Percentiles rank a stretch among this genome's conserved stretches.
Evolutionary conservation across 202 grass and related monocot genomes (phyloP).

Genomic region (Panicum hallii): DNA sequence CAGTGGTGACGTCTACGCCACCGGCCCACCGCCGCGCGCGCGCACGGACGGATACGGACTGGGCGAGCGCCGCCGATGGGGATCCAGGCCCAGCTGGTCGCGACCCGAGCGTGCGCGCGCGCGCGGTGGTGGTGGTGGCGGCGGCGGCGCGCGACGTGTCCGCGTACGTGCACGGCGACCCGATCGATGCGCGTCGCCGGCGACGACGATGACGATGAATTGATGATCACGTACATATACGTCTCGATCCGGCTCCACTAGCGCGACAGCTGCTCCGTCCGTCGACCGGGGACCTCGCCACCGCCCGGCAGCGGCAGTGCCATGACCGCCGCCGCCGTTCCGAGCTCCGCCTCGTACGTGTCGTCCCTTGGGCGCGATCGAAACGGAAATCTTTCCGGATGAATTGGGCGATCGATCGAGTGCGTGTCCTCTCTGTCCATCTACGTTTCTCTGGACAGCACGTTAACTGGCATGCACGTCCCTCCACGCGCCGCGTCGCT

Average conservation of each 20-base stretch:
- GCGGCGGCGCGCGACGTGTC: neutral
- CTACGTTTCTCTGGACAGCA: conserved; percentile 9
- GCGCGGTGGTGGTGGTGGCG: neutral
- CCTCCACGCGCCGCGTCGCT: conserved; percentile 24
- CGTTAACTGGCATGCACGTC: conserved; percentile 1
- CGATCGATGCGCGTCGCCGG: neutral
- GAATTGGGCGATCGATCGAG: neutral
- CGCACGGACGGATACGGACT: neutral
- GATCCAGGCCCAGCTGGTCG: too few species aligned
- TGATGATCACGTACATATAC: neutral
- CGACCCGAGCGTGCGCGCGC: too few species aligned
- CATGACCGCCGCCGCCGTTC: neutral
- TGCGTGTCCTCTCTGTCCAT: neutral
- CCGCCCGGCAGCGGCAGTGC: neutral
- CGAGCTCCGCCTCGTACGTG: conserved; percentile 1
- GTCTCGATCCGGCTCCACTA: conserved; percentile 30
- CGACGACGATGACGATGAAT: neutral
- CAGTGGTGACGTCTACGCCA: neutral
- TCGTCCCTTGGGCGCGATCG: neutral
- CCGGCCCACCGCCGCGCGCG: neutral
- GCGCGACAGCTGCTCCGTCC: neutral
- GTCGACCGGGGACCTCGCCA: neutral
- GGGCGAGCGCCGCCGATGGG: too few species aligned
- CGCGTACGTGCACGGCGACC: conserved; percentile 13
- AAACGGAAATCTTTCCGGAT: neutral